These are phyloP conservation scores for Extremus antarcticus DNA, from an alignment of 495 filamentous ascomycete species.

Conservation along the genomic window DNA sequence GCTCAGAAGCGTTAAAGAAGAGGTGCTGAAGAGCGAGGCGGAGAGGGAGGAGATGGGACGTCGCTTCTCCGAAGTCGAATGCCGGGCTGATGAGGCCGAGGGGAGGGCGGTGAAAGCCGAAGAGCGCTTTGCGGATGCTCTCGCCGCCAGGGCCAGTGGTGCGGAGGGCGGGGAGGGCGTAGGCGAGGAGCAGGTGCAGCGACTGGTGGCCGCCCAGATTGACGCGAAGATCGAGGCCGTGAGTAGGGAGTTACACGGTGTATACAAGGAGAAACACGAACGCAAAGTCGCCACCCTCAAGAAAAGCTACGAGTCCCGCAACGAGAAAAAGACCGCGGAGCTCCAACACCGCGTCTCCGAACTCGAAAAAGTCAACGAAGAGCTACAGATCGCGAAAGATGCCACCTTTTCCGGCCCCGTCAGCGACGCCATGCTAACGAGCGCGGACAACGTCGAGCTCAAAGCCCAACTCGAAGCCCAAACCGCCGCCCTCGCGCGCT, in stretches of 20 bases:
- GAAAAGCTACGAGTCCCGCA: slow-evolving; percentile 82
- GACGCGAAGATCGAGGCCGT: slow-evolving; percentile 89
- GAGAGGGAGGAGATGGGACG: slow-evolving; percentile 64
- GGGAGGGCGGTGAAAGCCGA: slow-evolving; percentile 29
- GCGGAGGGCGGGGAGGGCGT: slow-evolving; percentile 13
- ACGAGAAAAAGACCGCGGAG: slow-evolving; percentile 73
- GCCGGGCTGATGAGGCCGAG: slow-evolving; percentile 42
- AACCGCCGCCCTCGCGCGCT: slow-evolving; percentile 50
- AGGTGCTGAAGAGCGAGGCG: slow-evolving; percentile 62
- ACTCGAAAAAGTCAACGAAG: slow-evolving; percentile 60
- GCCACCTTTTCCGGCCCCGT: slow-evolving; percentile 51
- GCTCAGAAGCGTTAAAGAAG: slow-evolving; percentile 64
- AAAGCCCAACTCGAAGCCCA: slow-evolving; percentile 43
- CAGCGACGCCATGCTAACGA: slow-evolving; percentile 25
- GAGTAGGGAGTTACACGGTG: slow-evolving; percentile 72
- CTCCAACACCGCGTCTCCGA: slow-evolving; percentile 60
- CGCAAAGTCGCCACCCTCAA: slow-evolving; percentile 87
- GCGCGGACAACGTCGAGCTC: slow-evolving; percentile 35
- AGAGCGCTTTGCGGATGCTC: slow-evolving; percentile 18
- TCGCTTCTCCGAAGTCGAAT: slow-evolving; percentile 61
- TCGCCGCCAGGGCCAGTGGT: slow-evolving; percentile 12
- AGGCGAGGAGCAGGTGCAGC: slow-evolving; percentile 20
- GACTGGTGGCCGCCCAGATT: slow-evolving; percentile 18
- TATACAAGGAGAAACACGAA: slow-evolving; percentile 97
- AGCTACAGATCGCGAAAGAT: slow-evolving; percentile 53